These are phyloP conservation scores for Xylariaceae sp. DNA, from an alignment of 2,329 filamentous ascomycete species.

Conservation along the genomic window DNA sequence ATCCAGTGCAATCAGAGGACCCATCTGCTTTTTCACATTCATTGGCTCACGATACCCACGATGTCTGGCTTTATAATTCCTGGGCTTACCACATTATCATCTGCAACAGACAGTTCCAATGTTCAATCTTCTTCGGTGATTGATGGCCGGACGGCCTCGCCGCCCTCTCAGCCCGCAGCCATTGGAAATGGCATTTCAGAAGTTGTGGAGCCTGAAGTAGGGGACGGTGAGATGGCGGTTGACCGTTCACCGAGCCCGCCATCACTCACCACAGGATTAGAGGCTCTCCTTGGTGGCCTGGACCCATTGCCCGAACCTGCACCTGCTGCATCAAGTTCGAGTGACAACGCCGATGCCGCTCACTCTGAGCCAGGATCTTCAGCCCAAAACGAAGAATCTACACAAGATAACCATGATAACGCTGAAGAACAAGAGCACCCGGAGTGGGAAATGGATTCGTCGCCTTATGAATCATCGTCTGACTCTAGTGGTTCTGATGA, in stretches of 20 bases:
- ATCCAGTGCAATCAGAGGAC: not conserved
- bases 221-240: conserved; percentile 11
- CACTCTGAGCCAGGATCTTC: not conserved
- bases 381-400: not conserved
- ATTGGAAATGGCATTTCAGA: not conserved
- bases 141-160: conserved; percentile 6
- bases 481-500: conserved; percentile 57
- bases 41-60: not conserved
- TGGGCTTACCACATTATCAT: conserved; percentile 26
- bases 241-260: conserved; percentile 32
- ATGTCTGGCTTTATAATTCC: conserved; percentile 28
- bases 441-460: conserved; percentile 83
- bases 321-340: conserved; percentile 1
- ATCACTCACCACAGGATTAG: conserved; percentile 33
- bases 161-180: not conserved
- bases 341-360: not conserved
- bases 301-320: conserved; percentile 24
- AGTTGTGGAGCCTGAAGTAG: not conserved
- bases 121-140: conserved; percentile 6
- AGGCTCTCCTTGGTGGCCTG: conserved; percentile 32
- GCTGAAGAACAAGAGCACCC: conserved; percentile 43
- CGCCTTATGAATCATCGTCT: conserved; percentile 66
- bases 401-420: conserved; percentile 1
- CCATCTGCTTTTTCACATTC: not conserved
- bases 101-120: not conserved